Evolutionary conservation across 2,329 filamentous ascomycete species (phyloP), one percentile per base, ranked within the genome.

Genomic region (Colletotrichum tabaci): DNA sequence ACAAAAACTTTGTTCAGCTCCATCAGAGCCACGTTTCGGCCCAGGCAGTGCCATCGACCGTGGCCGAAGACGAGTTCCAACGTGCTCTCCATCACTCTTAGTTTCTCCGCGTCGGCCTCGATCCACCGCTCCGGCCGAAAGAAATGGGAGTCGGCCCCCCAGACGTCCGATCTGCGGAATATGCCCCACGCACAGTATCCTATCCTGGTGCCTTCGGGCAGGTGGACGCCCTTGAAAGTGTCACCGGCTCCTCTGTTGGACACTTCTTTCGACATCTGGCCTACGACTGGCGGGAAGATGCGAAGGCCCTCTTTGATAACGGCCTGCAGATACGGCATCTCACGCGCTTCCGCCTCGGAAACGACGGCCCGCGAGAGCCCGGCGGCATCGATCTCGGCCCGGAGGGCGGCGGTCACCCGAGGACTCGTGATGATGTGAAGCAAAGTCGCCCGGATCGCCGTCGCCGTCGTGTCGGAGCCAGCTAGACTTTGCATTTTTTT

Each of bases 391-490:
- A 87, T 83, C 74, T 89, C 87, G 0, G 76, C 77, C 9, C 83
- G 84, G 0, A 91, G 79, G 77, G 82, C 84, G 6, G 74, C 66
- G 61, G 86, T 82, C 0, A 88, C 83, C 0, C 79, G 80, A 0
- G 86, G 86, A 21, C 83, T 85, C 16, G 84, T 87, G 26, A 87
- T 84, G 72, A 91, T 78, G 76, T 88, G 84, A n/a, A 90, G 82
- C 67, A 91, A 74, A 0, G 85, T 88, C 47, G 84, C 81, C 2
- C 89, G 85, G 7, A 91, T 84, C 1, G 85, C 84, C 0, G 87
- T 88, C 0, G 89, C 87, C 0, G 88, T 89, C 9, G 87, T 90
- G 68, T 91, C 89, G 0, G 87, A 87, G 7, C 89, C 89, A 7
- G 88, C 88, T 6, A 88, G 80, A 44, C 84, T 84, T 56, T 65